phyloP scores from a whole-genome alignment of 2,329 filamentous ascomycete species.

The Hypoxylon sp. region DNA sequence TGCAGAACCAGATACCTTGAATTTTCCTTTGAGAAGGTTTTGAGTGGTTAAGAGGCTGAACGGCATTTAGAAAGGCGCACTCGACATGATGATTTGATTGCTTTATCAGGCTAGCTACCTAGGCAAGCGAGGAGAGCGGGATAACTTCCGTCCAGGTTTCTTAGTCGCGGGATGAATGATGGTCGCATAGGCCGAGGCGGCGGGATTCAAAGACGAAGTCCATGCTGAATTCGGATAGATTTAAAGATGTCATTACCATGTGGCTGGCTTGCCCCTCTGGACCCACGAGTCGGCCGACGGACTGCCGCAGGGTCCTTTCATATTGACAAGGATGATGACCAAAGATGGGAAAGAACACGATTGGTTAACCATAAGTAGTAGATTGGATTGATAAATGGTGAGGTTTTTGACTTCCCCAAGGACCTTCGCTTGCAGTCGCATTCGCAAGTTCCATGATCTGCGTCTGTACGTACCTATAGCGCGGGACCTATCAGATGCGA shows the following conservation, averaged over 20 bases:
- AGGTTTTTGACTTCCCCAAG: neutral
- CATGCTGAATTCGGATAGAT: conserved; percentile 42
- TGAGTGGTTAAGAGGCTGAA: conserved; percentile 14
- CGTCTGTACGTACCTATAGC: neutral
- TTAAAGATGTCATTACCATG: conserved; percentile 25
- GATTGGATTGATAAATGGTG: conserved; percentile 1
- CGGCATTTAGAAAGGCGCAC: conserved; percentile 6
- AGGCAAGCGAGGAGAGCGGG: conserved; percentile 16
- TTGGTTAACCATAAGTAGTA: conserved; percentile 19
- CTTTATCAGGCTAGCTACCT: conserved; percentile 35
- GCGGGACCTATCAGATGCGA: conserved; percentile 9
- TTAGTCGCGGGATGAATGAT: conserved; percentile 18
- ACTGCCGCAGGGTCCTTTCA: conserved; percentile 7
- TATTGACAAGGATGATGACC: conserved; percentile 9
- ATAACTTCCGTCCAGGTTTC: conserved; percentile 19
- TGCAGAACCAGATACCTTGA: conserved; percentile 14
- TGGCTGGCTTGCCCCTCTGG: conserved; percentile 17
- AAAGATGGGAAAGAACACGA: conserved; percentile 30
- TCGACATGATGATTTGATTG: conserved; percentile 33
- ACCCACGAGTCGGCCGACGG: conserved; percentile 3
- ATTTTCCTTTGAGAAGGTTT: conserved; percentile 7
- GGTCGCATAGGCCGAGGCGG: conserved; percentile 22
- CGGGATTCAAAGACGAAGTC: conserved; percentile 39
- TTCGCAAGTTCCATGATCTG: conserved; percentile 10
- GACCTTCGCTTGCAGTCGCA: conserved; percentile 7